Evolutionary conservation across 768 basidiomycete genomes (phyloP).

Genomic region (Chiua virens): DNA sequence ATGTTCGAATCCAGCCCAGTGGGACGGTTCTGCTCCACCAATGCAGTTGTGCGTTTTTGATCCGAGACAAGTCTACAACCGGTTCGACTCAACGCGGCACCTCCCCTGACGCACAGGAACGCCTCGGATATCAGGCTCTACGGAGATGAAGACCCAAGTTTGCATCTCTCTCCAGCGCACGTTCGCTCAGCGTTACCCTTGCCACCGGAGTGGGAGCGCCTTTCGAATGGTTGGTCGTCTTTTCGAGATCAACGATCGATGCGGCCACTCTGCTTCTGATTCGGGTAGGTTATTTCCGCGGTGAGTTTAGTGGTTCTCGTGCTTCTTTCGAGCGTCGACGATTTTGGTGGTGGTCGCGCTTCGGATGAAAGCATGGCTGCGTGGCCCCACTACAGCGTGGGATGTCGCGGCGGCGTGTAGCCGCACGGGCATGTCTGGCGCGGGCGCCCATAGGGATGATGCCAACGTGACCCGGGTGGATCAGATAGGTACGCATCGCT

Average conservation of each 20-base stretch:
- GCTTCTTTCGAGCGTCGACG: conserved; percentile 6
- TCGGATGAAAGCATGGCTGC: too few species aligned
- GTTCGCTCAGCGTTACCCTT: conserved; percentile 22
- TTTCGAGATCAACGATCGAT: conserved; percentile 24
- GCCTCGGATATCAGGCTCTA: conserved; percentile 26
- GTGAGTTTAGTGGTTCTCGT: too few species aligned
- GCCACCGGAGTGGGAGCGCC: conserved; percentile 13
- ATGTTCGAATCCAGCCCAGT: conserved; percentile 6
- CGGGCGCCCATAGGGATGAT: too few species aligned
- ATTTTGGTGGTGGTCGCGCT: too few species aligned
- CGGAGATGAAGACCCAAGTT: conserved; percentile 27
- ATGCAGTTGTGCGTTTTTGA: too few species aligned
- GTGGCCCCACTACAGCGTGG: too few species aligned
- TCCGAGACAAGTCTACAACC: conserved; percentile 21
- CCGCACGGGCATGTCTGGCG: not conserved
- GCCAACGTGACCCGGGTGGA: not conserved
- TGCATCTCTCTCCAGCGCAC: conserved; percentile 22
- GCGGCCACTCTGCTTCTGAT: not conserved
- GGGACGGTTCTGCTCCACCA: conserved; percentile 14
- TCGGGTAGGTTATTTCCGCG: conserved; percentile 25
- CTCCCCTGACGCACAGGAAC: conserved; percentile 26
- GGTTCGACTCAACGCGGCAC: too few species aligned
- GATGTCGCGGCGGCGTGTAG: conserved; percentile 11
- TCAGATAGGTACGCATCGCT: not conserved
- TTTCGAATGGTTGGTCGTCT: not conserved